Evolutionary conservation across 352 stramenopile genomes (phyloP).

Genomic region (Hyaloperonospora brassicae): DNA sequence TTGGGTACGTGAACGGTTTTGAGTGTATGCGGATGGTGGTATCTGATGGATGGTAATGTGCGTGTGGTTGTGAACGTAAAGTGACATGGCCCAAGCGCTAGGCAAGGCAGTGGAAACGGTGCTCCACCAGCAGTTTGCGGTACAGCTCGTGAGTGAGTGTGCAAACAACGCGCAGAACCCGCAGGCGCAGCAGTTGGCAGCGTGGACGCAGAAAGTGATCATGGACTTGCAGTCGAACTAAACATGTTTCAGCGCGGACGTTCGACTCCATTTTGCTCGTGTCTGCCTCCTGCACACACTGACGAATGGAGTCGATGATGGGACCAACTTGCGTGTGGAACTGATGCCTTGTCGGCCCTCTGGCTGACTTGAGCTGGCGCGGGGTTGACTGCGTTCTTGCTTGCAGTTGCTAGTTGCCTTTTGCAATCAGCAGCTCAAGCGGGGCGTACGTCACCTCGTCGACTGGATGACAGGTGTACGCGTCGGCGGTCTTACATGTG

Average conservation of each 20-base stretch:
- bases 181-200: constrained; percentile 60
- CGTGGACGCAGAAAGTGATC: constrained; percentile 72
- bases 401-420: constrained; percentile 25
- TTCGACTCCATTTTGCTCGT: constrained; percentile 12
- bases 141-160: constrained; percentile 67
- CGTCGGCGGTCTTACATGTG: constrained; percentile 18
- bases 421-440: constrained; percentile 18
- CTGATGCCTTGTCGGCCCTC: constrained; percentile 8
- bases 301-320: constrained; percentile 3
- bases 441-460: constrained; percentile 7
- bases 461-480: constrained; percentile 6
- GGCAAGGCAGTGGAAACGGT: constrained; percentile 53
- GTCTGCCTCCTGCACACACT: constrained; percentile 30
- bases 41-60: neutral
- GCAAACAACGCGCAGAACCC: constrained; percentile 51
- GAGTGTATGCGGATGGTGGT: neutral
- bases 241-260: constrained; percentile 9
- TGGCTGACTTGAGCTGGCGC: neutral
- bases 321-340: constrained; percentile 5
- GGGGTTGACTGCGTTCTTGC: constrained; percentile 3
- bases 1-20: constrained; percentile 52
- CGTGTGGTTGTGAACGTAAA: constrained; percentile 30
- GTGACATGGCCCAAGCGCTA: constrained; percentile 76
- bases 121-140: constrained; percentile 63
- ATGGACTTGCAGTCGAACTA: constrained; percentile 58